phyloP scores from a whole-genome alignment of 2,329 filamentous ascomycete genomes.

The Clonostachys solani region DNA sequence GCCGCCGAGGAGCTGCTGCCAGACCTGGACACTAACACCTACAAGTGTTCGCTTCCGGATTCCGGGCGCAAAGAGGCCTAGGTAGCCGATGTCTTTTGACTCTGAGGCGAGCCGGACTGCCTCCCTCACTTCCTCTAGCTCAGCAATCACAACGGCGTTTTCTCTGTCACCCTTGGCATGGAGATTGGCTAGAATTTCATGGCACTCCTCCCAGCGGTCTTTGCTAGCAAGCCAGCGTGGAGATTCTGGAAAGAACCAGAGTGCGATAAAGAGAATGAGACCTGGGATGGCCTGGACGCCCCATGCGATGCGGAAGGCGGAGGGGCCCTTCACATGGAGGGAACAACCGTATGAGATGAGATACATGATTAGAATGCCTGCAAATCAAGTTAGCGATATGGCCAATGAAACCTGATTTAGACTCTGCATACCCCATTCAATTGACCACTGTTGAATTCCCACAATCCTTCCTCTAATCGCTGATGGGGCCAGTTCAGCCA shows the following conservation, averaged over 20 bases:
- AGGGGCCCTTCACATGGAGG: conserved; percentile 43
- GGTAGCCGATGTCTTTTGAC: conserved; percentile 28
- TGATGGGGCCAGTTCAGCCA: conserved; percentile 60
- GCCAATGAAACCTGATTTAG: neutral
- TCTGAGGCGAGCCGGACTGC: conserved; percentile 29
- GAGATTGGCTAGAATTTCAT: conserved; percentile 47
- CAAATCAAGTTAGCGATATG: neutral
- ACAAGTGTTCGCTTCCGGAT: conserved; percentile 47
- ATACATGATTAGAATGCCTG: conserved; percentile 67
- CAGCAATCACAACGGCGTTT: conserved; percentile 51
- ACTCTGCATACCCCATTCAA: conserved; percentile 45
- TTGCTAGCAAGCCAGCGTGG: conserved; percentile 61
- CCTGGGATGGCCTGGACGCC: conserved; percentile 60
- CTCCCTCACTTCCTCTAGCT: conserved; percentile 48
- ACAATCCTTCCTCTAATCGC: conserved; percentile 60
- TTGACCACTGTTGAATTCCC: conserved; percentile 69
- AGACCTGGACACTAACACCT: conserved; percentile 46
- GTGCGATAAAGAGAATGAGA: conserved; percentile 49
- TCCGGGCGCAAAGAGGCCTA: conserved; percentile 37
- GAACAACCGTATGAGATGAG: conserved; percentile 62
- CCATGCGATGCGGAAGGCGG: conserved; percentile 62
- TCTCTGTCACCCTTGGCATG: conserved; percentile 50
- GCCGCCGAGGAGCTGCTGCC: conserved; percentile 49
- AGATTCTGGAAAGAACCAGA: conserved; percentile 58
- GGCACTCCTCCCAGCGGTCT: conserved; percentile 53